Percentiles rank a stretch among this genome's conserved stretches.
Conservation (phyloP, 2,329 filamentous ascomycete species). For the Penicillium sp. region DNA sequence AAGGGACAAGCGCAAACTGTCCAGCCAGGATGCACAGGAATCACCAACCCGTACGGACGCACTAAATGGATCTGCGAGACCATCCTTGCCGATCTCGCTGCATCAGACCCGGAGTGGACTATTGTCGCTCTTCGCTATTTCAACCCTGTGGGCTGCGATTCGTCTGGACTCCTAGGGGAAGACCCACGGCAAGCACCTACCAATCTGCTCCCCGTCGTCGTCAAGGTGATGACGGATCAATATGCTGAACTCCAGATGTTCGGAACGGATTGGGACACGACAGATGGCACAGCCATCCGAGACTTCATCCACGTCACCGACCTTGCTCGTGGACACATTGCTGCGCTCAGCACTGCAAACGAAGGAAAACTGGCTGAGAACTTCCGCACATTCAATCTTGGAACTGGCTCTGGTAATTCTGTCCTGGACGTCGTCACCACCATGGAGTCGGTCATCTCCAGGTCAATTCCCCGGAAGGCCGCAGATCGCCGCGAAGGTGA, state of each 20-base stretch:
- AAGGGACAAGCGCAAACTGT: constrained; percentile 47
- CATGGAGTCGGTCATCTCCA: constrained; percentile 43
- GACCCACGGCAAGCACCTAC: constrained; percentile 63
- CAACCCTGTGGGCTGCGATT: constrained; percentile 68
- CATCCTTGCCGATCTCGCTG: constrained; percentile 63
- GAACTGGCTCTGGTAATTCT: constrained; percentile 42
- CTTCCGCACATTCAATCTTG: constrained; percentile 46
- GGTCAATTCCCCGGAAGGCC: constrained; percentile 34
- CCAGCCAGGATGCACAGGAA: constrained; percentile 55
- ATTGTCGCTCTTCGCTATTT: constrained; percentile 68
- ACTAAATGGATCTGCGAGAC: constrained; percentile 70
- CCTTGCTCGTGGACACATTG: constrained; percentile 64
- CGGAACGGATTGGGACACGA: constrained; percentile 66
- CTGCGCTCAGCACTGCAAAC: constrained; percentile 52
- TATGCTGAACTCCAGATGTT: constrained; percentile 61
- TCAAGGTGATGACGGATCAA: constrained; percentile 61
- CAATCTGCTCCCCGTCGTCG: constrained; percentile 66
- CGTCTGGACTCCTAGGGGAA: constrained; percentile 65
- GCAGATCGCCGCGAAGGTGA: constrained; percentile 41
- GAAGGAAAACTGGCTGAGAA: constrained; percentile 41
- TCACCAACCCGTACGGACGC: constrained; percentile 67
- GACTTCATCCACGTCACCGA: constrained; percentile 71
- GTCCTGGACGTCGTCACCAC: constrained; percentile 42
- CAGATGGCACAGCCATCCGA: constrained; percentile 66
- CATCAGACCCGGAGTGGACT: constrained; percentile 62